Conservation (phyloP, 352 stramenopile species). For the Phytophthora sp. region DNA sequence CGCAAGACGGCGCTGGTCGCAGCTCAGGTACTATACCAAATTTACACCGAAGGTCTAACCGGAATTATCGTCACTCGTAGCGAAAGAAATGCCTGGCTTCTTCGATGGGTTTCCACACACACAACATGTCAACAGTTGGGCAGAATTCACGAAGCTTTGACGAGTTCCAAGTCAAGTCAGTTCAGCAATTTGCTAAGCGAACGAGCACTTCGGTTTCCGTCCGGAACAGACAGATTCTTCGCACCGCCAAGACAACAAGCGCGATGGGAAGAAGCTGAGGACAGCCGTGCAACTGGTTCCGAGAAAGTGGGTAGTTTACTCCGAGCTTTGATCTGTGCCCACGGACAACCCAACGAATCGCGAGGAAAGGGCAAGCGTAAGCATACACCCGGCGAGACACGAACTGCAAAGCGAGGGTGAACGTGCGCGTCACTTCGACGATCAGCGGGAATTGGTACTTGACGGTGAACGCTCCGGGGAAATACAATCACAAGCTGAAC, state of each 20-base stretch:
- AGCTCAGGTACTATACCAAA: too few relatives aligned
- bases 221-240: not conserved
- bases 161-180: not conserved
- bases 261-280: not conserved
- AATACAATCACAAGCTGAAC: slow-evolving; percentile 9
- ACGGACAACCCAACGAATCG: not conserved
- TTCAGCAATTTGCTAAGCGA: not conserved
- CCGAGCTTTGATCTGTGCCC: slow-evolving; percentile 3
- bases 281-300: not conserved
- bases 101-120: not conserved
- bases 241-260: not conserved
- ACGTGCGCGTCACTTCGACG: too few relatives aligned
- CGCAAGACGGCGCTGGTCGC: too few relatives aligned
- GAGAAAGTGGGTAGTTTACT: not conserved
- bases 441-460: not conserved
- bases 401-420: too few relatives aligned
- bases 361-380: too few relatives aligned
- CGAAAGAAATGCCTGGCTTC: too few relatives aligned
- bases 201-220: not conserved
- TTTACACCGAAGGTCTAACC: too few relatives aligned
- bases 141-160: not conserved
- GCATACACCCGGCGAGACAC: too few relatives aligned
- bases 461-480: not conserved
- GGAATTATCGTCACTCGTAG: too few relatives aligned
- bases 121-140: not conserved